Conservation (phyloP, 768 basidiomycete species). For the Russula ochroleuca region DNA sequence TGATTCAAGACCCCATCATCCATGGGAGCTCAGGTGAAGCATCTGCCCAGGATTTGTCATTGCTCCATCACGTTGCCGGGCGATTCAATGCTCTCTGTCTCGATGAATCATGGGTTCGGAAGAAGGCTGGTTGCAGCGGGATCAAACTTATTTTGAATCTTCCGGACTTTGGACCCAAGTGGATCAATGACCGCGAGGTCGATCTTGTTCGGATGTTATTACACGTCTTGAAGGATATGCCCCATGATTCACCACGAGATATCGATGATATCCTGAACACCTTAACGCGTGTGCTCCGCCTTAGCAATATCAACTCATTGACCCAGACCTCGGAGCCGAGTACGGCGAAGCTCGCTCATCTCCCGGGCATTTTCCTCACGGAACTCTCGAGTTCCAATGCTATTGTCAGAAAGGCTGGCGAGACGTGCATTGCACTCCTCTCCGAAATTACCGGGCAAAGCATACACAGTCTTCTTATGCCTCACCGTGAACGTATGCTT, state of each 20-base stretch:
- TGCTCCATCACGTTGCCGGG: slow-evolving; percentile 77
- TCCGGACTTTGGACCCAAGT: slow-evolving; percentile 64
- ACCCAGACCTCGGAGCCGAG: slow-evolving; percentile 41
- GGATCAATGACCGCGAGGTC: slow-evolving; percentile 82
- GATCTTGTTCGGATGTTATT: slow-evolving; percentile 88
- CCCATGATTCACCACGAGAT: slow-evolving; percentile 80
- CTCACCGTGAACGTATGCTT: slow-evolving; percentile 83
- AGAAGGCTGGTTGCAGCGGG: slow-evolving; percentile 85
- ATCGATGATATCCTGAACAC: slow-evolving; percentile 74
- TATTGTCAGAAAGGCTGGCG: slow-evolving; percentile 78
- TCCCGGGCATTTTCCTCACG: slow-evolving; percentile 79
- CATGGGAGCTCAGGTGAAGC: slow-evolving; percentile 48
- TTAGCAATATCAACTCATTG: slow-evolving; percentile 50
- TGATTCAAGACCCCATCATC: slow-evolving; percentile 63
- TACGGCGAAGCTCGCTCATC: slow-evolving; percentile 51
- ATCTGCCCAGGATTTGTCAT: slow-evolving; percentile 51
- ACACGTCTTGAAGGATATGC: slow-evolving; percentile 91
- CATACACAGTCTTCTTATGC: slow-evolving; percentile 73
- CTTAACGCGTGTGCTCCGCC: slow-evolving; percentile 61
- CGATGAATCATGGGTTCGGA: slow-evolving; percentile 85
- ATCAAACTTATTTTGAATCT: slow-evolving; percentile 75
- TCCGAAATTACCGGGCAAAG: slow-evolving; percentile 68
- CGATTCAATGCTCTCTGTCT: slow-evolving; percentile 84
- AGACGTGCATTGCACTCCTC: slow-evolving; percentile 73
- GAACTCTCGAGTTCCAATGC: slow-evolving; percentile 86